Base-by-base conservation (phyloP, 805 yeast genomes). In the Spathaspora arborariae region DNA sequence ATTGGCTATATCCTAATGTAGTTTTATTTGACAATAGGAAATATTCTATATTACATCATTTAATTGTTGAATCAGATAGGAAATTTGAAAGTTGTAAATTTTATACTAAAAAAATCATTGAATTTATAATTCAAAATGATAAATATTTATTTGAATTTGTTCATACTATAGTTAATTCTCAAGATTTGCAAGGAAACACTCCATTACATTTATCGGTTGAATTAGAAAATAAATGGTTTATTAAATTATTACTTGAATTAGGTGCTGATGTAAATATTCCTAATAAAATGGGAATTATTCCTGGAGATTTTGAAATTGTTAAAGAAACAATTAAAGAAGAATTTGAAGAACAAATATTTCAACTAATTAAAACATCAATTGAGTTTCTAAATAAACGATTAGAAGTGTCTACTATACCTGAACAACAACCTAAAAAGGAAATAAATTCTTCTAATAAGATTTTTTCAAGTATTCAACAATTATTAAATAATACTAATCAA, bases 1-100 rank as follows among this genome's bases (percentile, higher is more conserved):
- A 62, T 30, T 72, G 82, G 57, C 66, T 92, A 21, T 87, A 86
- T 61, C 96, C 97, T 0, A 56, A 59, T 44, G 51, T 72, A 41
- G 65, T 67, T 66, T 59, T 72, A 43, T 59, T 62, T 42, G 71
- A 92, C 61, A 76, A 79, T 45, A 80, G 82, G 56, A 84, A 84
- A 37, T 79, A 96, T 56, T 82, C 96, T 0, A 80, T 94, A 11
- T 66, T 94, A 42, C 99, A 94, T 65, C 96, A 89, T 60, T 85
- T 94, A 53, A 84, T 90, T 2, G 70, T 82, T 30, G 62, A 60
- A 48, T 53, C 63, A 5, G 45, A 42, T 27, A 65, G 60, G 43
- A 70, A 68, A 51, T 44, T 53, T 19, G 68, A 65, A n/a, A 59
- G 70, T 50, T 54, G 62, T 24, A 63, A 60, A 41, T 72, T 68